phyloP scores from a whole-genome alignment of 257 asterid species.

The Avicennia marina region DNA sequence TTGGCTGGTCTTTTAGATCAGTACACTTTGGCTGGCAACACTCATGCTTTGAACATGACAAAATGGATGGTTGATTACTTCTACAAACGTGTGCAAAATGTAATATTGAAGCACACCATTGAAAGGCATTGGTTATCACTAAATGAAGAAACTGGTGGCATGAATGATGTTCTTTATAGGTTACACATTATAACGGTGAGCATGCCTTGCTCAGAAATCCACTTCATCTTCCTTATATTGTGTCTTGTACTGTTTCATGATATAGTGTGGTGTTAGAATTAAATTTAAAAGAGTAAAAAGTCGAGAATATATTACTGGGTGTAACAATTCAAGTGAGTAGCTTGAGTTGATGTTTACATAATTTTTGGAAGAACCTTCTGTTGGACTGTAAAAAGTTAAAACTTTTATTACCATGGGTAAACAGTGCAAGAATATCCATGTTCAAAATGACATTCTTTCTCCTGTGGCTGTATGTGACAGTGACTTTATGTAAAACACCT shows the following conservation, averaged over 20 bases:
- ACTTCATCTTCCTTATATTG: not conserved
- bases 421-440: not conserved
- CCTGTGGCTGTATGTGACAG: not conserved
- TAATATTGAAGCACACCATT: conserved; percentile 53
- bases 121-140: conserved; percentile 83
- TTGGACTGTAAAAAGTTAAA: too few relatives aligned
- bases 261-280: not conserved
- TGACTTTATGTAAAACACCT: not conserved
- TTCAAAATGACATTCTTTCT: not conserved
- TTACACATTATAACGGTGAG: conserved; percentile 63
- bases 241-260: not conserved
- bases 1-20: conserved; percentile 96
- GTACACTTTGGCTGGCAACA: conserved; percentile 48
- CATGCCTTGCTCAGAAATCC: not conserved
- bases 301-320: too few relatives aligned
- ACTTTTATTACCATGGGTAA: too few relatives aligned
- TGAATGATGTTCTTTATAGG: conserved; percentile 88
- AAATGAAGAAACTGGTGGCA: conserved; percentile 97
- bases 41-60: conserved; percentile 51
- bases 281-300: too few relatives aligned
- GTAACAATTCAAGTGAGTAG: too few relatives aligned
- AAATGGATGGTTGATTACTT: conserved; percentile 87
- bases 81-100: conserved; percentile 66
- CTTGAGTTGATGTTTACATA: too few relatives aligned
- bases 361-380: too few relatives aligned